Evolutionary conservation across 345 rosid genomes (phyloP).

Genomic region (Pugionium cornutum): DNA sequence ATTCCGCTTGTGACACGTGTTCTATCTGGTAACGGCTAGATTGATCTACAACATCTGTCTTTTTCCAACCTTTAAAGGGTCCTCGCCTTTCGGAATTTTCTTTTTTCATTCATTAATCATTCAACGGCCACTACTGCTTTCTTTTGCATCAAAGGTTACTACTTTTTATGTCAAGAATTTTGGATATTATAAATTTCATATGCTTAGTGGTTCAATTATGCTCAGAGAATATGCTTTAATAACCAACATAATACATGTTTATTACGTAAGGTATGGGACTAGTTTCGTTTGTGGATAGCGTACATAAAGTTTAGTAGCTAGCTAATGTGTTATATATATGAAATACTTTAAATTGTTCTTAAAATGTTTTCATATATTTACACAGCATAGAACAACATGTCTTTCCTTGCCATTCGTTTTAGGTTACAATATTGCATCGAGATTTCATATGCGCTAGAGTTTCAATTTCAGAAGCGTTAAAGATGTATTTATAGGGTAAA

Average conservation of each 20-base stretch:
- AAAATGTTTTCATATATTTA: no score
- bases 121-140: constrained; percentile 20
- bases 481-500: no score
- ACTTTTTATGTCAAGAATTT: no score
- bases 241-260: constrained; percentile 6
- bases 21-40: constrained; percentile 41
- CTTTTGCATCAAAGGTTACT: no score
- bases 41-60: constrained; percentile 32
- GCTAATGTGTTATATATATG: not conserved
- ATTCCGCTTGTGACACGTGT: constrained; percentile 27
- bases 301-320: not conserved
- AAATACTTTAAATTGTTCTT: not conserved
- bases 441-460: not conserved
- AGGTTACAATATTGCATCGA: not conserved
- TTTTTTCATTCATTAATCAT: not conserved
- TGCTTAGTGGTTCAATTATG: not conserved
- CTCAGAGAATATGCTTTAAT: not conserved
- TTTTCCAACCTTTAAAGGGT: constrained; percentile 14
- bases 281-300: not conserved
- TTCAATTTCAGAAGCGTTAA: no score
- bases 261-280: not conserved
- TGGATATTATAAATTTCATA: no score
- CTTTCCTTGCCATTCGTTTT: not conserved
- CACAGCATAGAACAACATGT: no score
- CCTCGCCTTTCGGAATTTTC: constrained; percentile 3